Conservation (phyloP, 2,329 filamentous ascomycete species). For the Diplodia sapinea region DNA sequence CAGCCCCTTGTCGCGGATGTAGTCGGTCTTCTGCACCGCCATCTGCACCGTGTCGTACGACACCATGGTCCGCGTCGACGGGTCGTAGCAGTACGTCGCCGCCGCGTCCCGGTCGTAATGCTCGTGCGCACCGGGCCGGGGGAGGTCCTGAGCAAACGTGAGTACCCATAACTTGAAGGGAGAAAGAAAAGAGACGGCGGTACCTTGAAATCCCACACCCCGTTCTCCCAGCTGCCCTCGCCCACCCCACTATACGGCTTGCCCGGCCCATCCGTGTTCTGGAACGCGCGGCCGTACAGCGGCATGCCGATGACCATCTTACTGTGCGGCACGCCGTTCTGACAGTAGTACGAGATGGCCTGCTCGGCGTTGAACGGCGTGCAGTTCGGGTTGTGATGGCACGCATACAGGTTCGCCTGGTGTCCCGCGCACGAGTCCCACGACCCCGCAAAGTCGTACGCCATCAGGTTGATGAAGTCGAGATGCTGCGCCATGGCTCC, state of each 20-base stretch:
- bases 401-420: conserved; percentile 77
- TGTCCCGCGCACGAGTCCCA: conserved; percentile 79
- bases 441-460: conserved; percentile 69
- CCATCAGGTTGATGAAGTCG: conserved; percentile 60
- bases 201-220: conserved; percentile 85
- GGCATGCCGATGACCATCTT: conserved; percentile 94
- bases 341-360: conserved; percentile 74
- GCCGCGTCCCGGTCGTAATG: conserved; percentile 66
- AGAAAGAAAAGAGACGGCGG: background rate
- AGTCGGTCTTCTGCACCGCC: conserved; percentile 72
- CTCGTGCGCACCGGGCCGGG: conserved; percentile 69
- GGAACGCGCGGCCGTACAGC: conserved; percentile 85
- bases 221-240: conserved; percentile 81
- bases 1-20: conserved; percentile 66
- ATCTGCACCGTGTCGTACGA: conserved; percentile 75
- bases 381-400: conserved; percentile 59
- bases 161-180: background rate
- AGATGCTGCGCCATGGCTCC: conserved; percentile 50
- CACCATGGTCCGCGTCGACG: conserved; percentile 68
- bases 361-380: conserved; percentile 80
- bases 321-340: conserved; percentile 62
- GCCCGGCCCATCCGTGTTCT: conserved; percentile 77
- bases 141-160: conserved; percentile 60
- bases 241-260: conserved; percentile 73
- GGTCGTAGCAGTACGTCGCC: conserved; percentile 80